Base-by-base conservation (phyloP, 2,329 filamentous ascomycete species). In the Periconia sp. region DNA sequence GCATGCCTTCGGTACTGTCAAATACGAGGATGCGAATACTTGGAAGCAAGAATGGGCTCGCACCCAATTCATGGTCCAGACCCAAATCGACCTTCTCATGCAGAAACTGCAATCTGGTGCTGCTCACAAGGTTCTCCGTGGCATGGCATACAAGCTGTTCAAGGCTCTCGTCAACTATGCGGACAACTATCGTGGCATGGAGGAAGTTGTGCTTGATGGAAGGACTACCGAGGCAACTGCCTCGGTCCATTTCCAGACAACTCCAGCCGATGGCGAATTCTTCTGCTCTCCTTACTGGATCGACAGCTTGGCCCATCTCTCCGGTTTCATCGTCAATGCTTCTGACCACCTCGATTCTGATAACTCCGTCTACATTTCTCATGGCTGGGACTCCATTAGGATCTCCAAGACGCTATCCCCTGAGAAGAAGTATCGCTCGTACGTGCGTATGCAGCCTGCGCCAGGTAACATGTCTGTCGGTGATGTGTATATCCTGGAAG, bases 61-160 rank as follows among this genome's bases (percentile, higher is more conserved):
- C 39, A 80, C 81, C 53, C 78, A 79, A 54, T 89, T 73, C 68
- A 78, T 79, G 76, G 76, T 78, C 36, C 75, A 78, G 62, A 72
- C 71, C 35, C 76, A 78, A 61, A 73, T 79, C 43, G 75, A 91
- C 62, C 76, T 90, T 24, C 83, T 92, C 62, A 81, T 83, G 57
- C 78, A 81, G 49, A 85, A 83, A 46, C 85, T 87, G 41, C 73
- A 81, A 56, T 78, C 75, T 23, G 87, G 87, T 26, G 79, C 81
- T 42, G 86, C 86, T 19, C 86, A 87, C 65, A 87, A 88, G 71
- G 81, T 91, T 49, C 81, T 86, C 36, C 83, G 86, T 18, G 86
- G 86, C 23, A 82, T 91, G 73, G 85, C 86, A 11, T 94, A 94
- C 78, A 92, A 91, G 72, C 78, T 86, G 37, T 83, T 83, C 72